These are phyloP conservation scores for Macrolepiota albuminosa DNA, from an alignment of 768 basidiomycete genomes.

Conservation along the genomic window DNA sequence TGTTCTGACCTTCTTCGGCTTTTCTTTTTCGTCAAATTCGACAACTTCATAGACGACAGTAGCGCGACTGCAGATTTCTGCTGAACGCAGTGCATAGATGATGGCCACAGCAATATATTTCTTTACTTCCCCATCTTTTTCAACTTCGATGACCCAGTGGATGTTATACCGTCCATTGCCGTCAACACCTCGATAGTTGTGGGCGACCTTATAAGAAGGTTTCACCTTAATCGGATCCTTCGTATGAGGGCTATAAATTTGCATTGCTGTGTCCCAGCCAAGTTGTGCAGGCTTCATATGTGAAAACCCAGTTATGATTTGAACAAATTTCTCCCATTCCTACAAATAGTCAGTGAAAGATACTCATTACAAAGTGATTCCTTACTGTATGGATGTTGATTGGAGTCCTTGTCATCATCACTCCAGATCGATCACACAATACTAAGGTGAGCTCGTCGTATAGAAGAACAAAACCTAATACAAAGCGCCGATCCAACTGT, in stretches of 20 bases:
- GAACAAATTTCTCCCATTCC: slow-evolving; percentile 1
- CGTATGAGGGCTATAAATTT: not conserved
- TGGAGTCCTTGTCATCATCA: slow-evolving; percentile 4
- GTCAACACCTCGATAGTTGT: no score
- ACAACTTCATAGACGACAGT: slow-evolving; percentile 1
- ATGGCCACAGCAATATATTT: no score
- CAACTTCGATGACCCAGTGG: no score
- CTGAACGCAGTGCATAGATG: not conserved
- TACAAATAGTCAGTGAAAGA: not conserved
- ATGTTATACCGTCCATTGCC: no score
- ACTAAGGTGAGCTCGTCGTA: slow-evolving; percentile 5
- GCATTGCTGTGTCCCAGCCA: slow-evolving; percentile 11
- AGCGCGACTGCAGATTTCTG: slow-evolving; percentile 1
- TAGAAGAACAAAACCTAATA: slow-evolving; percentile 3
- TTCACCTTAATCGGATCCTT: not conserved
- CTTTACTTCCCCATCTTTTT: no score
- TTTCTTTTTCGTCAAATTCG: not conserved
- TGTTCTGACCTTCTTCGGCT: no score
- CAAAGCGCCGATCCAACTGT: not conserved
- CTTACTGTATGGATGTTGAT: slow-evolving; percentile 10
- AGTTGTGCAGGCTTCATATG: not conserved
- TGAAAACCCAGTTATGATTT: not conserved
- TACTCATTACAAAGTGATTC: not conserved
- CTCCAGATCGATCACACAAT: slow-evolving; percentile 8
- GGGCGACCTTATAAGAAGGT: no score